Base-by-base conservation (phyloP, 1,284 basidiomycete species). In the Takashimella koratensis region DNA sequence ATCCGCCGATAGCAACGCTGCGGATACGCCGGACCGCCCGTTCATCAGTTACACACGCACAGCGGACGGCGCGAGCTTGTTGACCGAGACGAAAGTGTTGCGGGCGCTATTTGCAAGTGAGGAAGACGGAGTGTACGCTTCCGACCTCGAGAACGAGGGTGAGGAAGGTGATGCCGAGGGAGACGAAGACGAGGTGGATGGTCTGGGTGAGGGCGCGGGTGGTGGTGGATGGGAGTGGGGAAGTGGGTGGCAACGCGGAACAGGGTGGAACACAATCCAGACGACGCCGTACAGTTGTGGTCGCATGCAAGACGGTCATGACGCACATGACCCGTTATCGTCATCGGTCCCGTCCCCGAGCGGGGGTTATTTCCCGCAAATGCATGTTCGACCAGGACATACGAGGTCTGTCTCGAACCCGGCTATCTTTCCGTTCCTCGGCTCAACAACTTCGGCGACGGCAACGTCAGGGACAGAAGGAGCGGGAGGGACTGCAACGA, bases 1-100 rank as follows among this genome's bases (percentile, higher is more conserved):
- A 5, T 8, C 30, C 30, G 16, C 30, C 16, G 16, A 36, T 36
- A 36, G 16, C 13, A 36, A 26, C 8, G 51, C 11, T 13, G 39
- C n/a, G 11, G 45, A 24, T n/a, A 23, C 5, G n/a, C 27, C n/a
- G 20, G 47, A 43, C 13, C 52, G 70, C 11, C 71, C 74, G 2
- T 76, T 76, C 53, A 57, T 75, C 26, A 63, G 60, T 8, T 74
- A 68, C 48, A 73, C 73, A 0, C 54, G 67, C 21, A 75, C 70
- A 3, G 61, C 65, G 26, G 71, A 75, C 44, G 74, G 71, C 0
- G 55, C 64, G 20, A 65, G 63, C 20, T 56, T 75, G 4, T 41
- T 68, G 10, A 73, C 73, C 5, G 71, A 74, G 47, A 58, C 69
- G 11, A 54, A 55, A 24, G 59, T 69, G 11, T 57, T 76, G 5